Evolutionary conservation across 805 yeast species (phyloP).

Genomic region (Yarrowia sp.): DNA sequence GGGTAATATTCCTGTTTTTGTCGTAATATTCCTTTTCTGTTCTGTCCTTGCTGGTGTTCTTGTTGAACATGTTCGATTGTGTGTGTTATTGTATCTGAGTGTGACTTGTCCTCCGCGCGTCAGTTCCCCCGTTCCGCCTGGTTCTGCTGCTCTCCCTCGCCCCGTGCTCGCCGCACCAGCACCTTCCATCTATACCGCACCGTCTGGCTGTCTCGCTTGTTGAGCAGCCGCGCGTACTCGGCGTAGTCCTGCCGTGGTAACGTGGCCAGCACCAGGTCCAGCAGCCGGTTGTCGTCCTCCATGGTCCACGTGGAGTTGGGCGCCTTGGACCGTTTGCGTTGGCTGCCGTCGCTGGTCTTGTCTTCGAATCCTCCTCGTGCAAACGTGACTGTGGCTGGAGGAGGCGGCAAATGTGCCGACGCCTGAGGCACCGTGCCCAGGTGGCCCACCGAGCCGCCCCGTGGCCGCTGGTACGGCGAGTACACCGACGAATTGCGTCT

Average conservation of each 20-base stretch:
- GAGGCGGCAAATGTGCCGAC: slow-evolving; percentile 6
- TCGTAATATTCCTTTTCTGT: too few relatives aligned
- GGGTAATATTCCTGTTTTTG: too few relatives aligned
- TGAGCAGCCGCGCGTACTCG: slow-evolving; percentile 48
- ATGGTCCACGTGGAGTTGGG: slow-evolving; percentile 49
- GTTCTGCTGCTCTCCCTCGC: slow-evolving; percentile 42
- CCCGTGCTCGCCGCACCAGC: slow-evolving; percentile 48
- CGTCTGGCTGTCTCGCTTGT: slow-evolving; percentile 50
- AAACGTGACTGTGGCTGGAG: slow-evolving; percentile 29
- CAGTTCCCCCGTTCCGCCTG: not conserved
- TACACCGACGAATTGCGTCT: slow-evolving; percentile 32
- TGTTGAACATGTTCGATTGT: too few relatives aligned
- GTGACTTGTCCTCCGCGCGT: too few relatives aligned
- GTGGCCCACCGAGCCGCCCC: slow-evolving; percentile 34
- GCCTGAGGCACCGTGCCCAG: not conserved
- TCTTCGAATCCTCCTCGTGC: slow-evolving; percentile 31
- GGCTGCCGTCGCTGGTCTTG: slow-evolving; percentile 34
- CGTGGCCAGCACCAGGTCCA: slow-evolving; percentile 48
- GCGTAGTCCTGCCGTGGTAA: slow-evolving; percentile 49
- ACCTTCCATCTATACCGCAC: slow-evolving; percentile 51
- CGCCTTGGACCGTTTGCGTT: slow-evolving; percentile 46
- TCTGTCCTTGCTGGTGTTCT: too few relatives aligned
- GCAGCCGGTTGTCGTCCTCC: slow-evolving; percentile 48
- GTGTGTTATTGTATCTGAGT: not conserved
- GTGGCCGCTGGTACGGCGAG: slow-evolving; percentile 34